These are phyloP conservation scores for Penicillium sp. DNA, from an alignment of 2,329 filamentous ascomycete genomes.

Conservation along the genomic window DNA sequence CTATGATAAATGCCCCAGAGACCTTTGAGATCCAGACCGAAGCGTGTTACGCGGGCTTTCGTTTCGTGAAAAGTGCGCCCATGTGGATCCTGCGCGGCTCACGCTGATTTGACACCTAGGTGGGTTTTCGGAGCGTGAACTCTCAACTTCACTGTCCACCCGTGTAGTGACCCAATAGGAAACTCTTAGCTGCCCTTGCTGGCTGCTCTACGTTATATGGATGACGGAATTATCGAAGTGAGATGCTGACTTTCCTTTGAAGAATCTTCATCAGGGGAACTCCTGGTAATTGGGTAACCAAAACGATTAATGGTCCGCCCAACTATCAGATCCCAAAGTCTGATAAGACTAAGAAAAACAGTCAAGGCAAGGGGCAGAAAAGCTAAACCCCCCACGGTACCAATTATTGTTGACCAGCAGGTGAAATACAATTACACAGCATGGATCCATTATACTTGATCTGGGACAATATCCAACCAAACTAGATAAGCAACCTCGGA, in stretches of 20 bases:
- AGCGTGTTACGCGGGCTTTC: slow-evolving; percentile 13
- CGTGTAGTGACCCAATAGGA: slow-evolving; percentile 9
- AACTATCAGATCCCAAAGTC: background rate
- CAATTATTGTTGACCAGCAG: slow-evolving; percentile 3
- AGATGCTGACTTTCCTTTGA: background rate
- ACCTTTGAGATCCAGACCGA: slow-evolving; percentile 7
- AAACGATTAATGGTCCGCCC: background rate
- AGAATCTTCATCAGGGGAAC: background rate
- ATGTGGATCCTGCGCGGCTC: slow-evolving; percentile 19
- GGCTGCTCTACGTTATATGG: slow-evolving; percentile 1
- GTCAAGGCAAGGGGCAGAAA: background rate
- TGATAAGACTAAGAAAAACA: slow-evolving; percentile 1
- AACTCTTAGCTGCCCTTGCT: background rate
- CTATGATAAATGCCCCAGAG: background rate
- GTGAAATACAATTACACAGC: slow-evolving; percentile 1
- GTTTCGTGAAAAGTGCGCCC: slow-evolving; percentile 19
- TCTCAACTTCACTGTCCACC: slow-evolving; percentile 8
- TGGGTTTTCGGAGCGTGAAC: slow-evolving; percentile 12
- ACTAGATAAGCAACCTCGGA: slow-evolving; percentile 5
- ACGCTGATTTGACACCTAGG: slow-evolving; percentile 17
- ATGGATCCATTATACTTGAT: background rate
- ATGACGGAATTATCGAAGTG: background rate
- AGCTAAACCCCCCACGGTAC: background rate
- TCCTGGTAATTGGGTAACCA: background rate
- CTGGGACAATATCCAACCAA: slow-evolving; percentile 17